phyloP scores from a whole-genome alignment of 768 basidiomycete species.

The Termitomyces sp. region DNA sequence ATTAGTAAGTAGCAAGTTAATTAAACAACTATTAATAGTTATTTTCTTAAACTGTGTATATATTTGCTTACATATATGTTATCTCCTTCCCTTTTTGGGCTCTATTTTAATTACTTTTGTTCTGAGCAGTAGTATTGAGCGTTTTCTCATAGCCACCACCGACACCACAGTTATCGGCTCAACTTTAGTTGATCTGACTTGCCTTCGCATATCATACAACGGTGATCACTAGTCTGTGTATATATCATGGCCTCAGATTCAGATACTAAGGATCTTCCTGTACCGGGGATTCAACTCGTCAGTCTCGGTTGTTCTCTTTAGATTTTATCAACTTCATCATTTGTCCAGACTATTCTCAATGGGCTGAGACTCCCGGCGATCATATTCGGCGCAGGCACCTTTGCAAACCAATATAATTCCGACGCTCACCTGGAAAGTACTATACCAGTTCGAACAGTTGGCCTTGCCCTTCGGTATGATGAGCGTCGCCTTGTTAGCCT shows the following conservation, averaged over 20 bases:
- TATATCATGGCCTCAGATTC: slow-evolving; percentile 7
- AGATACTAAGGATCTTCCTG: slow-evolving; percentile 31
- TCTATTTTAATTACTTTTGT: too few species aligned
- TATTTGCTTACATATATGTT: too few species aligned
- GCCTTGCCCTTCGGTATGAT: slow-evolving; percentile 71
- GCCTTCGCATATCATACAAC: too few species aligned
- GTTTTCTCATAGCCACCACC: too few species aligned
- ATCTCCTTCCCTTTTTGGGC: too few species aligned
- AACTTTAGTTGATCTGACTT: too few species aligned
- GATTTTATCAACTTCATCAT: neutral
- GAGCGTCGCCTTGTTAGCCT: neutral
- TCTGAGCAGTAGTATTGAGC: too few species aligned
- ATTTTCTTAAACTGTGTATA: too few species aligned
- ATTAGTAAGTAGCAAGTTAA: too few species aligned
- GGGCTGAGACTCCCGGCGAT: slow-evolving; percentile 43
- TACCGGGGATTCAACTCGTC: slow-evolving; percentile 38
- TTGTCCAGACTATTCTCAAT: slow-evolving; percentile 26
- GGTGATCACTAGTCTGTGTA: too few species aligned
- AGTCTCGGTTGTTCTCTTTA: slow-evolving; percentile 12
- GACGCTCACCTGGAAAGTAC: slow-evolving; percentile 54
- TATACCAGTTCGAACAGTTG: slow-evolving; percentile 59
- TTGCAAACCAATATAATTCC: slow-evolving; percentile 65
- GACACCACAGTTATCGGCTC: too few species aligned
- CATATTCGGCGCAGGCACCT: slow-evolving; percentile 70
- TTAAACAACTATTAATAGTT: too few species aligned